phyloP scores from a whole-genome alignment of 1,139 yeast species.

The Magnusiomyces suaveolens region DNA sequence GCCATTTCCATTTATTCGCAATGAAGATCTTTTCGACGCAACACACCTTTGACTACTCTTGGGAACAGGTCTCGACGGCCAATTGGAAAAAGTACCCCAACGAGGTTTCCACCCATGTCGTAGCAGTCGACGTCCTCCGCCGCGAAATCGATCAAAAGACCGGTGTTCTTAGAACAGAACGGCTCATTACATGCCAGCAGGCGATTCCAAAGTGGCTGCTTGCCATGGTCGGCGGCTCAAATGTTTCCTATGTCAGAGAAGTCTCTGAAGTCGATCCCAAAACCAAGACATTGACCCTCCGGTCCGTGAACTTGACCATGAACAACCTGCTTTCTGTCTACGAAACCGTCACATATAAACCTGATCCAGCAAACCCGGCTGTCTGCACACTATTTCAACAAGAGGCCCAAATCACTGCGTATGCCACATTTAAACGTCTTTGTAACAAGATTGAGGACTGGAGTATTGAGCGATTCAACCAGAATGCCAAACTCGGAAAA shows the following conservation, averaged over 20 bases:
- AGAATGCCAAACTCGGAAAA: conserved; percentile 76
- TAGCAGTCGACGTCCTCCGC: conserved; percentile 79
- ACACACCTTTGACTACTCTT: conserved; percentile 67
- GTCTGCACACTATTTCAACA: conserved; percentile 59
- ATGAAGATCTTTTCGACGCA: conserved; percentile 73
- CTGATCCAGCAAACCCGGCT: conserved; percentile 46
- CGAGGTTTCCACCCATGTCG: conserved; percentile 85
- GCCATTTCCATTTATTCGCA: background rate
- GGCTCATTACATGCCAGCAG: conserved; percentile 84
- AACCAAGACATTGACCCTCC: conserved; percentile 57
- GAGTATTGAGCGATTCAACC: conserved; percentile 80
- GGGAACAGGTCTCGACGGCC: conserved; percentile 94
- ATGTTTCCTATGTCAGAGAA: conserved; percentile 76
- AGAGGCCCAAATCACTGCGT: conserved; percentile 82
- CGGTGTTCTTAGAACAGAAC: conserved; percentile 62
- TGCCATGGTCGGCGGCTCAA: conserved; percentile 62
- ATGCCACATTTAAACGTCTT: conserved; percentile 55
- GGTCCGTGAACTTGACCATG: conserved; percentile 84
- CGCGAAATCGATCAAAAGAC: conserved; percentile 53
- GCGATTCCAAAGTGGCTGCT: conserved; percentile 77
- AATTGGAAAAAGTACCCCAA: conserved; percentile 97
- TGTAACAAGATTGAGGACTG: conserved; percentile 86
- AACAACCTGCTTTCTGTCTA: conserved; percentile 65
- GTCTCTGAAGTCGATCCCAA: conserved; percentile 72
- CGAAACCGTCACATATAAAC: conserved; percentile 73